These are phyloP conservation scores for Liriodendron chinense DNA, from an alignment of 164 flowering plant species.

Conservation along the genomic window DNA sequence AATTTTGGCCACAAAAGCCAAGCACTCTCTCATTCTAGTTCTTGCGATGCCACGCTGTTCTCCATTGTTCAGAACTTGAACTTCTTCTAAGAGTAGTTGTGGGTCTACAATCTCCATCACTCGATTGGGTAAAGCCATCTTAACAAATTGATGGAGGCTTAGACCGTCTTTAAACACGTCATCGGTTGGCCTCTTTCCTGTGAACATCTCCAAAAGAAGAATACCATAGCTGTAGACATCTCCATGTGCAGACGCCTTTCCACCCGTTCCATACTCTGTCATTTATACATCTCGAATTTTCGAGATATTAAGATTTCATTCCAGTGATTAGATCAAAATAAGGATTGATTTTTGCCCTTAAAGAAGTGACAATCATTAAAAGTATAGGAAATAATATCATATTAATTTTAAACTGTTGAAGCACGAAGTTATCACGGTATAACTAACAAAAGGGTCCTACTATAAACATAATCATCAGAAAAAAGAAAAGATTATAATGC, in stretches of 20 bases:
- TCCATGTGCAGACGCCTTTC: slow-evolving; percentile 14
- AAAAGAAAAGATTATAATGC: too few relatives aligned
- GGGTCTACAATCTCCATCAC: slow-evolving; percentile 8
- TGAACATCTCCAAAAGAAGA: slow-evolving; percentile 28
- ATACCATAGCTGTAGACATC: slow-evolving; percentile 33
- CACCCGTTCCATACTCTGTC: slow-evolving; percentile 31
- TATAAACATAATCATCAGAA: too few relatives aligned
- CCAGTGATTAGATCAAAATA: too few relatives aligned
- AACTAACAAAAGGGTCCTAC: too few relatives aligned
- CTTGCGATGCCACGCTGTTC: not conserved
- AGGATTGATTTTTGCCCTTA: too few relatives aligned
- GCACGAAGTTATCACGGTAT: too few relatives aligned
- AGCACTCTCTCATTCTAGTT: not conserved
- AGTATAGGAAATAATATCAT: too few relatives aligned
- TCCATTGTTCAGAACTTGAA: not conserved
- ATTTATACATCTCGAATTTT: not conserved
- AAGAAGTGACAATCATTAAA: too few relatives aligned
- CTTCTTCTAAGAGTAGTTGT: not conserved
- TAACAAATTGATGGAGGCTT: slow-evolving; percentile 15
- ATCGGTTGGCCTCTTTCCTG: slow-evolving; percentile 28
- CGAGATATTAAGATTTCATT: too few relatives aligned
- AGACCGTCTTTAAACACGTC: slow-evolving; percentile 15
- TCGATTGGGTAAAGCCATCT: slow-evolving; percentile 10
- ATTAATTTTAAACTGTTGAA: too few relatives aligned
- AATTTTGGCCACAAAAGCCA: not conserved